Conservation (phyloP, 805 yeast genomes). For the Alloascoidea africana region DNA sequence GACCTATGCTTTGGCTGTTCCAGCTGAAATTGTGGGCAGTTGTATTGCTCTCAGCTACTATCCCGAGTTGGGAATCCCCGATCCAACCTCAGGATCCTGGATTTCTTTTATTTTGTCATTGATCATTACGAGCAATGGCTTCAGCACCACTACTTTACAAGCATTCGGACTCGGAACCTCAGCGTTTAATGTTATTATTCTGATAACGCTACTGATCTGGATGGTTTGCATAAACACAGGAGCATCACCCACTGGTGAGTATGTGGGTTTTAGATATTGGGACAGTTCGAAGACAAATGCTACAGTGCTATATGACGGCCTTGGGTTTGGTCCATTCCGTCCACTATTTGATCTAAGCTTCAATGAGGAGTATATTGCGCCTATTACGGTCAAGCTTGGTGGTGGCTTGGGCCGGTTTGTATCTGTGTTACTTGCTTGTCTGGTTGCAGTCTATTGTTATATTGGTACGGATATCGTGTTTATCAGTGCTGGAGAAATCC, state of each 20-base stretch:
- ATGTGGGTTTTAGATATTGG: background rate
- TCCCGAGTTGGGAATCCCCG: conserved; percentile 24
- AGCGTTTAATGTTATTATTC: background rate
- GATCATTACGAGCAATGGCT: conserved; percentile 19
- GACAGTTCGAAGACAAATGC: background rate
- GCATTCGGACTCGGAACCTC: too few relatives aligned
- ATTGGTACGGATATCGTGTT: conserved; percentile 75
- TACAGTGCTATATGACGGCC: background rate
- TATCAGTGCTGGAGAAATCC: conserved; percentile 77
- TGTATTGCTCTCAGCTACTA: conserved; percentile 39
- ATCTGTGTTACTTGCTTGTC: conserved; percentile 42
- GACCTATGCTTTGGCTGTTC: conserved; percentile 33
- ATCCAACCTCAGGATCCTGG: conserved; percentile 30
- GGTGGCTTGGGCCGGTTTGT: conserved; percentile 48
- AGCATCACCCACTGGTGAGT: background rate
- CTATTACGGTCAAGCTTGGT: conserved; percentile 35
- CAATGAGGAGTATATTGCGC: conserved; percentile 38
- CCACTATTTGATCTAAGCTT: background rate
- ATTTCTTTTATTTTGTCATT: conserved; percentile 25
- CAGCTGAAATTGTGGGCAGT: conserved; percentile 44
- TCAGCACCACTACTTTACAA: background rate
- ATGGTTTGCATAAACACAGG: background rate
- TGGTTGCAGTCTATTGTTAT: conserved; percentile 59
- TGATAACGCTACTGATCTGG: background rate
- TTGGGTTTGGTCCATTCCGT: background rate